phyloP scores from a whole-genome alignment of 1,284 basidiomycete species.

The Grifola frondosa region DNA sequence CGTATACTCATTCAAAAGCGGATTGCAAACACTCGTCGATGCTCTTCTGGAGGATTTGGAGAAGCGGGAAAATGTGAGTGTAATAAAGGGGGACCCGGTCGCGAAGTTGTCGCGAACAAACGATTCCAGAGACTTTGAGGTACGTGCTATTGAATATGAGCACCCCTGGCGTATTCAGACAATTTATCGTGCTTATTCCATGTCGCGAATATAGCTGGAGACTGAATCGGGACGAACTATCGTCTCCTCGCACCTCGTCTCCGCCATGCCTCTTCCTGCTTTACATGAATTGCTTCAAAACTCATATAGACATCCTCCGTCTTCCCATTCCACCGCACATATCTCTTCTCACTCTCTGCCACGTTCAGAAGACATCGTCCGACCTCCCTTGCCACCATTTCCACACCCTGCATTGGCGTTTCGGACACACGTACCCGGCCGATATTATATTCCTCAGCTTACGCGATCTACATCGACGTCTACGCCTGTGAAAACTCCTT shows the following conservation, averaged over 20 bases:
- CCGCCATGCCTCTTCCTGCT: slow-evolving; percentile 69
- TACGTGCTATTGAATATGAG: slow-evolving; percentile 3
- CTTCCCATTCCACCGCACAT: slow-evolving; percentile 11
- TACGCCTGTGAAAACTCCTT: background rate
- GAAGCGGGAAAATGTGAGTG: slow-evolving; percentile 53
- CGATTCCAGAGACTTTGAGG: slow-evolving; percentile 43
- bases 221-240: slow-evolving; percentile 40
- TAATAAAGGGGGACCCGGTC: slow-evolving; percentile 48
- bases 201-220: slow-evolving; percentile 37
- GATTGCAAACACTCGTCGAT: slow-evolving; percentile 69
- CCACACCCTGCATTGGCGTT: slow-evolving; percentile 5
- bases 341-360: too few species aligned
- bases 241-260: slow-evolving; percentile 57
- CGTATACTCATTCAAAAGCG: slow-evolving; percentile 80
- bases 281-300: slow-evolving; percentile 52
- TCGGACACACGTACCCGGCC: background rate
- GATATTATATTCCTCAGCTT: background rate
- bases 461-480: background rate
- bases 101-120: slow-evolving; percentile 36
- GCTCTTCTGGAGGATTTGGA: slow-evolving; percentile 54
- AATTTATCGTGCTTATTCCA: background rate
- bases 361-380: too few species aligned
- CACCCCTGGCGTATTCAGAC: background rate
- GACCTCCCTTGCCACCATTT: slow-evolving; percentile 1
- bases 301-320: slow-evolving; percentile 25